Percentiles rank a stretch among this genome's conserved stretches.
These are phyloP conservation scores for Monsonia emarginata DNA, from an alignment of 441 rosid genomes.

Conservation along the genomic window DNA sequence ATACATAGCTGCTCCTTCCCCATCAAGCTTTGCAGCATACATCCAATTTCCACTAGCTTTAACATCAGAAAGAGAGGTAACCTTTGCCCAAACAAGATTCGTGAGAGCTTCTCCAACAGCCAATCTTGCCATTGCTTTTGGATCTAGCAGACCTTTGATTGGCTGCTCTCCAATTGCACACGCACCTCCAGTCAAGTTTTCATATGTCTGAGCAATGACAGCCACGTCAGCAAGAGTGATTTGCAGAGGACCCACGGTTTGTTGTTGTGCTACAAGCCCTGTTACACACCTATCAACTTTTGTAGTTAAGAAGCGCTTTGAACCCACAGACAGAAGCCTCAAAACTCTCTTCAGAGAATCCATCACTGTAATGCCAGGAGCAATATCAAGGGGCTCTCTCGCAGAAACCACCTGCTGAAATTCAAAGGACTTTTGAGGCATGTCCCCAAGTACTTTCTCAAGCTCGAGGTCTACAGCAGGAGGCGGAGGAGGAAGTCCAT, in stretches of 20 bases:
- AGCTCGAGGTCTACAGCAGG: conserved; percentile 92
- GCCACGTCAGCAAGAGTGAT: conserved; percentile 90
- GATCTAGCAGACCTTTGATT: conserved; percentile 70
- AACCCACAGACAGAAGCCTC: conserved; percentile 75
- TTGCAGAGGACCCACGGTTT: conserved; percentile 90
- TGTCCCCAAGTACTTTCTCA: conserved; percentile 85
- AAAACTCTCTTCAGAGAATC: conserved; percentile 79
- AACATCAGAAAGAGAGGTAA: conserved; percentile 77
- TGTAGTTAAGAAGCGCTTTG: conserved; percentile 77
- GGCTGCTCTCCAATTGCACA: conserved; percentile 95
- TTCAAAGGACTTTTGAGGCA: conserved; percentile 85
- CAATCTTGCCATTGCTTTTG: conserved; percentile 90
- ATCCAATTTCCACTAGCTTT: conserved; percentile 97
- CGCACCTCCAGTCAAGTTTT: conserved; percentile 75
- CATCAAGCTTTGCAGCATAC: conserved; percentile 96
- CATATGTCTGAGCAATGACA: conserved; percentile 78
- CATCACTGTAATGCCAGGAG: conserved; percentile 71
- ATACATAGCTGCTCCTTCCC: conserved; percentile 94
- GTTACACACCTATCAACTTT: conserved; percentile 94
- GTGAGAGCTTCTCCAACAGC: conserved; percentile 92
- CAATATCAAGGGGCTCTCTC: conserved; percentile 70
- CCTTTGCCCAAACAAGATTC: conserved; percentile 88
- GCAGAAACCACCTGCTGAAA: conserved; percentile 40
- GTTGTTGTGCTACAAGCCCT: conserved; percentile 96
- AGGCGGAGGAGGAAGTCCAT: conserved; percentile 66